Evolutionary conservation across 2,329 filamentous ascomycete species (phyloP).

Genomic region (Monilinia polystroma): DNA sequence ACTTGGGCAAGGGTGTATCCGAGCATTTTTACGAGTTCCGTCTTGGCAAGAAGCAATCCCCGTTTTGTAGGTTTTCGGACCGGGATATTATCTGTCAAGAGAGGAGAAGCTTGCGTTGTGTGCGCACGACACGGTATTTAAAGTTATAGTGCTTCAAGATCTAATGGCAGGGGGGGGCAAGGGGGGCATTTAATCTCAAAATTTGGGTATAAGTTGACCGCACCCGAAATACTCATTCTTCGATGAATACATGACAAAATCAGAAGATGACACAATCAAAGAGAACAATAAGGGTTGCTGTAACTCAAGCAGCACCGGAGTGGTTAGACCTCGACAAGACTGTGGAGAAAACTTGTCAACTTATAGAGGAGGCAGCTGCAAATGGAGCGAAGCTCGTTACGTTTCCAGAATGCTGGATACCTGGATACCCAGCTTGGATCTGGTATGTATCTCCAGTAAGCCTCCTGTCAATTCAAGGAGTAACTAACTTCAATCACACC

Average conservation of each 20-base stretch:
- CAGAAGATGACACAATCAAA: neutral
- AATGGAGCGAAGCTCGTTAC: constrained; percentile 54
- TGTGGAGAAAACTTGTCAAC: constrained; percentile 54
- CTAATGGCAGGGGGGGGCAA: too few relatives aligned
- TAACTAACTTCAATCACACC: neutral
- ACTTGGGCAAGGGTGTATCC: too few relatives aligned
- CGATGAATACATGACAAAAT: neutral
- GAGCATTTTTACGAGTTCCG: too few relatives aligned
- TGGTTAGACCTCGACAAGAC: constrained; percentile 58
- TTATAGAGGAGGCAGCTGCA: constrained; percentile 55
- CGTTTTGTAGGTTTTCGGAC: too few relatives aligned
- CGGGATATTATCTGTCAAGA: too few relatives aligned
- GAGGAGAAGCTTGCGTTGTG: too few relatives aligned
- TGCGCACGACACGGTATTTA: too few relatives aligned
- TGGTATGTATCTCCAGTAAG: constrained; percentile 1
- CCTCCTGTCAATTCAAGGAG: neutral
- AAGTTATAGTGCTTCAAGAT: neutral
- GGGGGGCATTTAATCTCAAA: neutral
- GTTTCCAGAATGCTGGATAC: constrained; percentile 52
- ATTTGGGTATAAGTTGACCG: neutral
- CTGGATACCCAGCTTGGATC: constrained; percentile 14
- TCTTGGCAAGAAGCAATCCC: too few relatives aligned
- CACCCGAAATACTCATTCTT: neutral
- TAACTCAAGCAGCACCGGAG: constrained; percentile 56
- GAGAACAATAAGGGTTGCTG: constrained; percentile 41